Percentiles rank a stretch among this genome's conserved stretches.
Evolutionary conservation across 2,329 filamentous ascomycete species (phyloP).

Genomic region (Calonectria pauciramosa): DNA sequence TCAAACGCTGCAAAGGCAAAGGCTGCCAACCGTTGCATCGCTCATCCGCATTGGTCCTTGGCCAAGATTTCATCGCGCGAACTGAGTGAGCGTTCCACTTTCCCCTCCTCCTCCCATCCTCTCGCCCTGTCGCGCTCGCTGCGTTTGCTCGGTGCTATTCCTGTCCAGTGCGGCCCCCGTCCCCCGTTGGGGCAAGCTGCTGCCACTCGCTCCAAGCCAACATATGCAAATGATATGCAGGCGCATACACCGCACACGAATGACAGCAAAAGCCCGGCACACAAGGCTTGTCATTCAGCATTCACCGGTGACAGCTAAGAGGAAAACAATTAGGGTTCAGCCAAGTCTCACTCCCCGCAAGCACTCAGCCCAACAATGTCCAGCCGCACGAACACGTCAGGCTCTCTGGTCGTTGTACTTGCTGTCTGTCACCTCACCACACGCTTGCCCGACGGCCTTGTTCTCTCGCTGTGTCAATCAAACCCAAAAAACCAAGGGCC

Average conservation of each 20-base stretch:
- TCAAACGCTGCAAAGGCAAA: conserved; percentile 5
- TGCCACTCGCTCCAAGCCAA: conserved; percentile 18
- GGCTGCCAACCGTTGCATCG: conserved; percentile 1
- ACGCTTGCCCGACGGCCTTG: neutral
- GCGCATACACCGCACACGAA: conserved; percentile 17
- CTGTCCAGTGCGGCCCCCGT: conserved; percentile 11
- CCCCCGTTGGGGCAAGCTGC: neutral
- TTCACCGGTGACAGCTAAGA: neutral
- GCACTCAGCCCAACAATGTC: conserved; percentile 4
- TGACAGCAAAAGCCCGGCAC: conserved; percentile 17
- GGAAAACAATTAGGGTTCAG: neutral
- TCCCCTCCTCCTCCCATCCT: neutral
- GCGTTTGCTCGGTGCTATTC: conserved; percentile 1
- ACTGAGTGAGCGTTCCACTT: neutral
- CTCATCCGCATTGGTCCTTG: neutral
- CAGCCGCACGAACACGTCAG: conserved; percentile 11
- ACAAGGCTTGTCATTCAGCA: neutral
- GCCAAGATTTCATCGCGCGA: neutral
- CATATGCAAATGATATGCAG: conserved; percentile 33
- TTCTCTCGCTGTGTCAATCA: neutral
- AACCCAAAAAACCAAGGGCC: neutral
- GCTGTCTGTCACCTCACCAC: neutral
- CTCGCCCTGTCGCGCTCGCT: neutral
- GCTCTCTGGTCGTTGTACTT: neutral
- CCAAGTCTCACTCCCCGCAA: conserved; percentile 17